phyloP scores from a whole-genome alignment of 768 basidiomycete genomes.

The Kwoniella botswanensis region DNA sequence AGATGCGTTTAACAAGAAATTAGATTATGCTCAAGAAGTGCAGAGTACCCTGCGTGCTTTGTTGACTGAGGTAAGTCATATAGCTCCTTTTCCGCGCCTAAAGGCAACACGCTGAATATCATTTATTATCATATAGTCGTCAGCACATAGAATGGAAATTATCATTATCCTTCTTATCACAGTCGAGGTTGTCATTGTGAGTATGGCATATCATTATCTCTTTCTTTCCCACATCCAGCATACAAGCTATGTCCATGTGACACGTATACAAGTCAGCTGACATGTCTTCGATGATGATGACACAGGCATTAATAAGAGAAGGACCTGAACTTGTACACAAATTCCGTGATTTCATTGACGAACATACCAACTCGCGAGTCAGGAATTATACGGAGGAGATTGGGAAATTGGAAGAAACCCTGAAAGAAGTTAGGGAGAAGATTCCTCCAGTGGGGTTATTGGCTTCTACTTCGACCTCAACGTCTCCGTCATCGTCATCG shows the following conservation, averaged over 20 bases:
- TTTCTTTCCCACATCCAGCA: background rate
- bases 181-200: constrained; percentile 88
- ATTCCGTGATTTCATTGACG: constrained; percentile 18
- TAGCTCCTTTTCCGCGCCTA: too few species aligned
- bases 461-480: constrained; percentile 2
- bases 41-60: constrained; percentile 89
- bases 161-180: constrained; percentile 94
- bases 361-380: background rate
- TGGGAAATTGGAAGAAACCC: constrained; percentile 3
- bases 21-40: constrained; percentile 65
- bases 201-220: constrained; percentile 17
- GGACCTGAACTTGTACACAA: constrained; percentile 54
- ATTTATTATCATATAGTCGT: constrained; percentile 65
- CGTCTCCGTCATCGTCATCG: background rate
- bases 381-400: background rate
- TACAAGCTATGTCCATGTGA: background rate
- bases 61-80: constrained; percentile 72
- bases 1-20: constrained; percentile 84
- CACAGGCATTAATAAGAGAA: constrained; percentile 56
- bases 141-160: constrained; percentile 88
- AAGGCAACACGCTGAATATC: background rate
- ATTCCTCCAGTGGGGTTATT: background rate
- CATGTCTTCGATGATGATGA: background rate
- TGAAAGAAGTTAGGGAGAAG: constrained; percentile 10
- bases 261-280: background rate